Evolutionary conservation across 176 grass and related monocot genomes (phyloP), one percentile per base, ranked within the genome.

Genomic region (Triticum monococcum): DNA sequence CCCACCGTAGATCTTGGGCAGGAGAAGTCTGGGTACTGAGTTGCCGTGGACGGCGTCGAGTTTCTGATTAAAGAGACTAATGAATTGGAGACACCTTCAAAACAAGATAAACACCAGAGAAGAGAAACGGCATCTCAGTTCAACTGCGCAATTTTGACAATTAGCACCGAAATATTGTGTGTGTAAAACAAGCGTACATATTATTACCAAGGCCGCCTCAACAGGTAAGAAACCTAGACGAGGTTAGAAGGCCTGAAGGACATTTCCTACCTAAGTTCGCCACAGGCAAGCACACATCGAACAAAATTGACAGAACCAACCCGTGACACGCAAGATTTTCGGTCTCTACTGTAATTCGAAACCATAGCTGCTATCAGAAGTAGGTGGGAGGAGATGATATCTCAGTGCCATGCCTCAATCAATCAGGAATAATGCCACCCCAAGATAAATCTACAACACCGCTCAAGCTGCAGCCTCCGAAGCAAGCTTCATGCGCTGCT

Each of bases 401-500:
- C 56, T 78, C 56, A n/a, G 23, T 43, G 54, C 37, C 79, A 72
- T 72, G 63, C 31, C 89, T 78, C 33, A 82, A 52, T 66, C 30
- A 41, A 57, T 79, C 64, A 8, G 5, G 56, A 66, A 25, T 73
- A 36, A 2, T 45, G 40, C 30, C 2, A 38, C n/a, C 78, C 50
- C 9, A 2, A 0, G 54, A 31, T 67, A 75, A 59, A 81, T 68
- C 70, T 68, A 77, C 57, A 74, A 28, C 56, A 23, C 56, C 16
- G 71, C 37, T 90, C 77, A 95, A 69, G 38, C 25, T 72, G 79
- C 64, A 52, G 77, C 81, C 52, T 91, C 92, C n/a, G 80, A 84
- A 40, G 92, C 81, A 54, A 99, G 94, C 85, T 94, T 92, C 64
- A 91, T 94, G 26, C 94, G 94, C 25, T 97, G 94, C 36, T 93